Base-by-base conservation (phyloP, 192 early-diverging fungal species). In the Coemansia sp. region DNA sequence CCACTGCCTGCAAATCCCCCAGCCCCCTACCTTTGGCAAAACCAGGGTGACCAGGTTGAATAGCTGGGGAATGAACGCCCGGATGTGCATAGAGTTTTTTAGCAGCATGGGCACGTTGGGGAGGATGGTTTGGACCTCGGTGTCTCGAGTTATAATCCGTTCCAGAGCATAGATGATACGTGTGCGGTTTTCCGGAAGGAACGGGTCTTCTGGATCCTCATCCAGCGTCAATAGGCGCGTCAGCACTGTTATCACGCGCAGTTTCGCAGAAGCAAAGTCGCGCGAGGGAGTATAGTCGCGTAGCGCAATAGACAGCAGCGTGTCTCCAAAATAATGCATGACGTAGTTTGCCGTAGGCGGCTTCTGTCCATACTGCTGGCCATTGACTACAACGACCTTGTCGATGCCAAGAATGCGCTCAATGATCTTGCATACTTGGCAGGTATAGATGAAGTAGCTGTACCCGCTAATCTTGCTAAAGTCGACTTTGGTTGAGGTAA, bases 341-440 rank as follows among this genome's bases (percentile, higher is more conserved):
- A 49, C 28, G 33, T 61, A 65, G 47, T 73, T 73, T 11, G 63
- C 45, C 1, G 69, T 57, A 6, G 69, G 69, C 22, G 62, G 63
- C 23, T 26, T 7, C 29, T 73, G 69, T 6, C 44, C 53, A n/a
- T 57, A 57, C 10, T 44, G 32, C 20, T 37, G 33, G 12, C 63
- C 57, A 1, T 56, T 43, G n/a, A 54, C 40, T 0, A 51, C 21
- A 5, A 73, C 17, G 8, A 61, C n/a, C 27, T 28, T 46, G 1
- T 53, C 53, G 22, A 65, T 57, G 5, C 26, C 22, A 10, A 64
- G 37, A 2, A 48, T 47, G 16, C 48, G 45, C 11, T 56, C 39
- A 13, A 73, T 28, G 13, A 53, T 47, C 4, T 29, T 46, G 30
- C 62, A 65, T 25, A 65, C 20, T 17, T 60, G 38, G 12, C 13